Conservation (phyloP, 139 green algal species). For the Picochlorum sp. region DNA sequence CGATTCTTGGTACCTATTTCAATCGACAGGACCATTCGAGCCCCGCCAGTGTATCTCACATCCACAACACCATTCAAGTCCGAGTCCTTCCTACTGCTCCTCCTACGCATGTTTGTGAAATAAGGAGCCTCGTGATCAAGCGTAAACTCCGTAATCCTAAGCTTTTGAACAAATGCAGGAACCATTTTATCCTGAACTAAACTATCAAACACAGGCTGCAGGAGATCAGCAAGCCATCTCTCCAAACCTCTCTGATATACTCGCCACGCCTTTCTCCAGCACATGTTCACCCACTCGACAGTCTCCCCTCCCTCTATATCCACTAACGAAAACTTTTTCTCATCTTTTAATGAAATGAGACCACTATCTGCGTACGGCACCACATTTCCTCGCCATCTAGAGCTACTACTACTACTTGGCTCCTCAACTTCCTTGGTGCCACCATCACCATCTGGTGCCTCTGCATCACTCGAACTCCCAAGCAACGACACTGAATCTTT, state of each 20-base stretch:
- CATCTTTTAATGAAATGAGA: conserved; percentile 33
- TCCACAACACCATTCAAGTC: conserved; percentile 80
- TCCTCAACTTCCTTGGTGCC: background rate
- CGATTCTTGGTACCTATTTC: conserved; percentile 42
- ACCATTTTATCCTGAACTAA: conserved; percentile 49
- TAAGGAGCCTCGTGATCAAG: conserved; percentile 90
- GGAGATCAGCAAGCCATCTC: conserved; percentile 80
- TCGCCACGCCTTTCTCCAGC: conserved; percentile 85
- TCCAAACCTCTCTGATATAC: conserved; percentile 91
- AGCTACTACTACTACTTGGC: background rate
- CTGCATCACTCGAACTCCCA: background rate
- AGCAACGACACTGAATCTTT: background rate
- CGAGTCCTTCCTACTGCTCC: conserved; percentile 73
- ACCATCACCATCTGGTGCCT: conserved; percentile 9
- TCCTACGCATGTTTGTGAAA: conserved; percentile 80
- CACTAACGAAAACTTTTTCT: background rate
- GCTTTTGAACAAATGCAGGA: conserved; percentile 50
- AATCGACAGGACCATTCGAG: conserved; percentile 82
- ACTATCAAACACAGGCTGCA: conserved; percentile 89
- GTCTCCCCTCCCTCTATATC: conserved; percentile 45
- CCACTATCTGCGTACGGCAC: conserved; percentile 5
- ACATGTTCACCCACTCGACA: conserved; percentile 98
- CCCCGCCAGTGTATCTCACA: conserved; percentile 85
- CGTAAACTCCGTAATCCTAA: conserved; percentile 86
- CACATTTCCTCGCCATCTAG: too few relatives aligned